These are phyloP conservation scores for Colletotrichum sp. DNA, from an alignment of 2,329 filamentous ascomycete species.

Conservation along the genomic window DNA sequence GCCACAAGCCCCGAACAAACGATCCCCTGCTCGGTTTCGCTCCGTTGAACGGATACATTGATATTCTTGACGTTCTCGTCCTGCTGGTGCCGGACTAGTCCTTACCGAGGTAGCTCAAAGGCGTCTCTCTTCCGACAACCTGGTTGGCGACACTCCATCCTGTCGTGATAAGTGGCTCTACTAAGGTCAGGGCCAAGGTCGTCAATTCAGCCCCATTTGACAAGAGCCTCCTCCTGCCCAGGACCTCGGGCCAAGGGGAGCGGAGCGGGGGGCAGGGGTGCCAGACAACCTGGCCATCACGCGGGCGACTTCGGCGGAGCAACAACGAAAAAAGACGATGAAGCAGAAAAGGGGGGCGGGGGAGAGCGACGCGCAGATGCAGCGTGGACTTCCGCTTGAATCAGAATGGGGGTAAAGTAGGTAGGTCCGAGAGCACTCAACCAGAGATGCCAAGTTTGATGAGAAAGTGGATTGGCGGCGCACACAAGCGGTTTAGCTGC, in stretches of 20 bases:
- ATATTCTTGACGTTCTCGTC: background rate
- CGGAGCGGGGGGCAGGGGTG: no score
- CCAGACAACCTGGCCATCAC: background rate
- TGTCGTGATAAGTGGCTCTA: background rate
- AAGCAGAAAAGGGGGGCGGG: background rate
- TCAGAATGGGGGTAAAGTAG: background rate
- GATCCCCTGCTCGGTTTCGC: background rate
- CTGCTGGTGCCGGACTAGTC: background rate
- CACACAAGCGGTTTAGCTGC: conserved; percentile 12
- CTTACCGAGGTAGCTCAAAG: background rate
- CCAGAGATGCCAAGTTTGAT: conserved; percentile 13
- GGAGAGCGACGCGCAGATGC: background rate
- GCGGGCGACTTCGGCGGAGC: background rate
- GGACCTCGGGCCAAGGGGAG: background rate
- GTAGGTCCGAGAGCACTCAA: conserved; percentile 6
- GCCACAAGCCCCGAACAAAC: background rate
- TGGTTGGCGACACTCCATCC: background rate
- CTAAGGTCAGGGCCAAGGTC: background rate
- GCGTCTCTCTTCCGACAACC: background rate
- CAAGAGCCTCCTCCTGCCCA: background rate
- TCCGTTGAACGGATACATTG: background rate
- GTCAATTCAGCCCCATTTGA: background rate
- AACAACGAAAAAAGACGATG: background rate
- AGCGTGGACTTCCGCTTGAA: background rate
- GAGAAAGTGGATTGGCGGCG: conserved; percentile 11